A percentile compares a stretch with the other conserved stretches of the same genome.
Evolutionary conservation across 768 basidiomycete genomes (phyloP).

Genomic region (Tulasnella sp.): DNA sequence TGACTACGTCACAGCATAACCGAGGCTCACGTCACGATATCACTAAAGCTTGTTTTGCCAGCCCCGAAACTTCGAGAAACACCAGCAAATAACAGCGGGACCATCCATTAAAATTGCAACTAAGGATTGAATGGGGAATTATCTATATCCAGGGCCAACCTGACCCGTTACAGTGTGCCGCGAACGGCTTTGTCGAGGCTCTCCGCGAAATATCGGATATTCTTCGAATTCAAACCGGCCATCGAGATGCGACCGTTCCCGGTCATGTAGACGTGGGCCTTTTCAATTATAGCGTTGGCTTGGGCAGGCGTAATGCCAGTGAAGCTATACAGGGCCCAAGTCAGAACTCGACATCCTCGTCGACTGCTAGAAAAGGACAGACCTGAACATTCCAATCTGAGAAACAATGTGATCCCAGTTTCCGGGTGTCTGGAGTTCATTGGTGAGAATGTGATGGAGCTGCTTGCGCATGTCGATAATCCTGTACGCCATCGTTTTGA

Average conservation of each 20-base stretch:
- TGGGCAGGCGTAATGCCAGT: slow-evolving; percentile 72
- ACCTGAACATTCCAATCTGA: slow-evolving; percentile 99
- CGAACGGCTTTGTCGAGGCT: slow-evolving; percentile 65
- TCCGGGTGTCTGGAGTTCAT: slow-evolving; percentile 81
- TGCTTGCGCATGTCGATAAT: slow-evolving; percentile 89
- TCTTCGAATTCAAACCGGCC: slow-evolving; percentile 81
- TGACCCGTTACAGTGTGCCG: slow-evolving; percentile 39
- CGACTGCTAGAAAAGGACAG: slow-evolving; percentile 32
- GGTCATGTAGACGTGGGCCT: slow-evolving; percentile 82
- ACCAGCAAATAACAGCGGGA: not conserved
- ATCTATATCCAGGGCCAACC: not conserved
- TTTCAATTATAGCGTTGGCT: slow-evolving; percentile 62
- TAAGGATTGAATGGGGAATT: not conserved
- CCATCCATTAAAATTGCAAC: slow-evolving; percentile 7
- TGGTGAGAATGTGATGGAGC: slow-evolving; percentile 66
- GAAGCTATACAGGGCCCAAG: slow-evolving; percentile 50
- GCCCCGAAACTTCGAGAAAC: not conserved
- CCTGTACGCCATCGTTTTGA: slow-evolving; percentile 85
- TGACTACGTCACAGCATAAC: not conserved
- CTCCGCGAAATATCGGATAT: slow-evolving; percentile 72
- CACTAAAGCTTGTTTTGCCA: not conserved
- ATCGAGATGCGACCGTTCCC: slow-evolving; percentile 88
- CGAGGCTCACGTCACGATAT: not conserved
- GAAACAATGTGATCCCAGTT: slow-evolving; percentile 93
- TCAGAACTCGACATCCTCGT: slow-evolving; percentile 27